Evolutionary conservation across 208 protist species (phyloP).

Genomic region (Trichomonas gallinae): DNA sequence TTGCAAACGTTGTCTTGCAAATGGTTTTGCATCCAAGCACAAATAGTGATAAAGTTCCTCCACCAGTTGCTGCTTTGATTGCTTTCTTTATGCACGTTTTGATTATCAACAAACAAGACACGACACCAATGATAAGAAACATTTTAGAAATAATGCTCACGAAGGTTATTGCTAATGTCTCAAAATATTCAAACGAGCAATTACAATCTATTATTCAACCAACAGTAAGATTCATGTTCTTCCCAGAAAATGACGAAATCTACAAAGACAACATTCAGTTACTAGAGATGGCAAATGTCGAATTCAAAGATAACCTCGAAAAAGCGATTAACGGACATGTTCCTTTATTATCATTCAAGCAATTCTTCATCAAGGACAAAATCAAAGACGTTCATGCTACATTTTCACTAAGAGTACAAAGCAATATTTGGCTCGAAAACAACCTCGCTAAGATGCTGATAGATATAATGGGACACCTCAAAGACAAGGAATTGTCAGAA

Average conservation of each 20-base stretch:
- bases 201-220: neutral
- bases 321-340: neutral
- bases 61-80: neutral
- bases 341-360: neutral
- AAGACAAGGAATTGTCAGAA: neutral
- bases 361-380: neutral
- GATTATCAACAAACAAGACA: neutral
- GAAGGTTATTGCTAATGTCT: neutral
- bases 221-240: neutral
- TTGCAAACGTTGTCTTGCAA: neutral
- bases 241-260: neutral
- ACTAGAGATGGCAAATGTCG: neutral
- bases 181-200: neutral
- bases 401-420: neutral
- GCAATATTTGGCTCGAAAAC: neutral
- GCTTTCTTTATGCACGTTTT: neutral
- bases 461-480: neutral
- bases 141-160: neutral
- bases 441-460: neutral
- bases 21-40: neutral
- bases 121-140: neutral
- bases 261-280: neutral
- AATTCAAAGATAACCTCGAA: neutral
- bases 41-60: neutral
- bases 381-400: neutral